Conservation (phyloP, 495 filamentous ascomycete genomes). For the Aspergillus avenaceus region DNA sequence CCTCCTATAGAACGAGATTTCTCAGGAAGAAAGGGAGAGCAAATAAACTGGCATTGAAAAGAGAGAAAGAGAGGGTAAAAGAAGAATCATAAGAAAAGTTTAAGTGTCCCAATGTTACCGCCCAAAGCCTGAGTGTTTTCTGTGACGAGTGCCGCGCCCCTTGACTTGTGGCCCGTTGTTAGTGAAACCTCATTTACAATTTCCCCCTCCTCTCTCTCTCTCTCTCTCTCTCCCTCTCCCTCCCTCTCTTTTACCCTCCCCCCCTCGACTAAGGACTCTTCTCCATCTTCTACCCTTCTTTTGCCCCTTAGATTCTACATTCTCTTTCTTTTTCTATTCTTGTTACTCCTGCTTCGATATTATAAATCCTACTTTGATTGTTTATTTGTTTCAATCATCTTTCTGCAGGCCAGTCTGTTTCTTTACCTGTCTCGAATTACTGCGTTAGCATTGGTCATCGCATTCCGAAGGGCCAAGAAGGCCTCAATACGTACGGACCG, state of each 20-base stretch:
- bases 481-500: not conserved
- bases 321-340: not conserved
- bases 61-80: not conserved
- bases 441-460: not conserved
- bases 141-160: conserved; percentile 1
- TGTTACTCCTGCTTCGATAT: not conserved
- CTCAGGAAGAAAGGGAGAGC: not conserved
- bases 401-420: not conserved
- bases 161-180: conserved; percentile 6
- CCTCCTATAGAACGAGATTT: not conserved
- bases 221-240: conserved; percentile 9
- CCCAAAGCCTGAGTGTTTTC: not conserved
- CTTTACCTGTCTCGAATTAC: not conserved
- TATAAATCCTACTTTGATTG: not conserved
- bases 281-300: not conserved
- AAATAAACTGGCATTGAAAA: not conserved
- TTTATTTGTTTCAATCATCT: not conserved
- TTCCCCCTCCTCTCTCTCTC: conserved; percentile 8
- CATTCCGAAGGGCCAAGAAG: not conserved
- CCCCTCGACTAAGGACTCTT: not conserved
- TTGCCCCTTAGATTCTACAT: not conserved
- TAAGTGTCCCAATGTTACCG: not conserved
- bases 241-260: conserved; percentile 7
- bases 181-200: conserved; percentile 15
- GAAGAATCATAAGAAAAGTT: not conserved